Conservation (phyloP, 2,329 filamentous ascomycete species). For the Didymosphaeria variabile region DNA sequence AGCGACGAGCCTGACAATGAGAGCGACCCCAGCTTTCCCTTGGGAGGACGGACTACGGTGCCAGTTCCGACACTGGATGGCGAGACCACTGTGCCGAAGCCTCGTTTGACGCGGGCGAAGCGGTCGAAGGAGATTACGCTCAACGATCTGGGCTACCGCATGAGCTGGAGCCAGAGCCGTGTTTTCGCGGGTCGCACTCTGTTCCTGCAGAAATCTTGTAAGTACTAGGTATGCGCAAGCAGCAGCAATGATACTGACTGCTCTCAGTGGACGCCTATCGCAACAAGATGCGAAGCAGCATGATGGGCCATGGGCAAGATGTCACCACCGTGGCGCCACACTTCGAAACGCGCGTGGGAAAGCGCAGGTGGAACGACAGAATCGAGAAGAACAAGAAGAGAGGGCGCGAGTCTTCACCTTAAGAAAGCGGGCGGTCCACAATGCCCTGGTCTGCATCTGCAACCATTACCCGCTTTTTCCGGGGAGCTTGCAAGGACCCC, state of each 20-base stretch:
- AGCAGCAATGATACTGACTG: slow-evolving; percentile 30
- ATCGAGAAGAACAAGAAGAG: slow-evolving; percentile 54
- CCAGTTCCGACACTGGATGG: slow-evolving; percentile 67
- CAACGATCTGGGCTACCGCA: slow-evolving; percentile 91
- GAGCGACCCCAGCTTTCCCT: slow-evolving; percentile 56
- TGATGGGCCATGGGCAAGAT: slow-evolving; percentile 81
- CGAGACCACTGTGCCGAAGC: slow-evolving; percentile 79
- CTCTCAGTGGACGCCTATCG: slow-evolving; percentile 87
- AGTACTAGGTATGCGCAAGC: slow-evolving; percentile 57
- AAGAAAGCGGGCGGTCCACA: slow-evolving; percentile 38
- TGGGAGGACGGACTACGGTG: slow-evolving; percentile 58
- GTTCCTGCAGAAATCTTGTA: slow-evolving; percentile 90
- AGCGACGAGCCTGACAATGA: slow-evolving; percentile 62
- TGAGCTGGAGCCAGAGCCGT: slow-evolving; percentile 96
- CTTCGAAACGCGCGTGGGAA: slow-evolving; percentile 88
- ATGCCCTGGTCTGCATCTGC: slow-evolving; percentile 39
- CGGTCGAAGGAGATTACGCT: slow-evolving; percentile 86
- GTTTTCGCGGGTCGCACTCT: slow-evolving; percentile 87
- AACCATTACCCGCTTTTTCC: slow-evolving; percentile 40
- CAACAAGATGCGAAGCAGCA: slow-evolving; percentile 85
- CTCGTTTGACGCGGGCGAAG: slow-evolving; percentile 73
- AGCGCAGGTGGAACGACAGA: slow-evolving; percentile 67
- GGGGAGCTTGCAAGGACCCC: slow-evolving; percentile 44
- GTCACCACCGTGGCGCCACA: slow-evolving; percentile 78
- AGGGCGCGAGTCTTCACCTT: slow-evolving; percentile 50